A percentile compares a stretch with the other conserved stretches of the same genome.
Evolutionary conservation across 805 yeast genomes (phyloP).

Genomic region (Lipomyces chichibuensis): DNA sequence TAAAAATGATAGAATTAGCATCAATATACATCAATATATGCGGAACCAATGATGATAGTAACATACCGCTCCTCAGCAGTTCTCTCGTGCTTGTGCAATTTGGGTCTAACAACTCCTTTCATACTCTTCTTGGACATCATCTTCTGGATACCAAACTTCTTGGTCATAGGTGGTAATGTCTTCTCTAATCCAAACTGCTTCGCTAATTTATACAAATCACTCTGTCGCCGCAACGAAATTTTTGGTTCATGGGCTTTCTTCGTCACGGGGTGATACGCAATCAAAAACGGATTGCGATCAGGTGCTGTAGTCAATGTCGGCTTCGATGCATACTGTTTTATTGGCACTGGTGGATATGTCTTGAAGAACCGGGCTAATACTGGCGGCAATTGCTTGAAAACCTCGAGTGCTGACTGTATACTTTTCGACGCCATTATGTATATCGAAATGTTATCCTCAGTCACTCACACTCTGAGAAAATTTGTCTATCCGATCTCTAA

Average conservation of each 20-base stretch:
- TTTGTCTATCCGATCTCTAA: background rate
- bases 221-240: conserved; percentile 72
- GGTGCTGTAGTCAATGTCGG: conserved; percentile 64
- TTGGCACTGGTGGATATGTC: conserved; percentile 74
- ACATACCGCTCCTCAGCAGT: conserved; percentile 16
- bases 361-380: conserved; percentile 69
- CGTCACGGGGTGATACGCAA: conserved; percentile 75
- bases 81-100: conserved; percentile 22
- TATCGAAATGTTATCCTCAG: background rate
- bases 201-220: conserved; percentile 75
- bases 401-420: conserved; percentile 13
- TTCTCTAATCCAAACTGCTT: conserved; percentile 69
- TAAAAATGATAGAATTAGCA: conserved; percentile 2
- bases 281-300: conserved; percentile 75
- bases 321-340: conserved; percentile 58
- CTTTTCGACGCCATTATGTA: conserved; percentile 13
- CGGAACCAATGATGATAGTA: background rate
- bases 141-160: conserved; percentile 37
- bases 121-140: conserved; percentile 20
- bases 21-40: background rate
- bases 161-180: conserved; percentile 63
- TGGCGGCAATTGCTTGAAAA: conserved; percentile 61
- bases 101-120: conserved; percentile 28
- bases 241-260: conserved; percentile 69
- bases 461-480: background rate